These are phyloP conservation scores for Tetrapisispora arboricola DNA, from an alignment of 805 yeast species.

Conservation along the genomic window DNA sequence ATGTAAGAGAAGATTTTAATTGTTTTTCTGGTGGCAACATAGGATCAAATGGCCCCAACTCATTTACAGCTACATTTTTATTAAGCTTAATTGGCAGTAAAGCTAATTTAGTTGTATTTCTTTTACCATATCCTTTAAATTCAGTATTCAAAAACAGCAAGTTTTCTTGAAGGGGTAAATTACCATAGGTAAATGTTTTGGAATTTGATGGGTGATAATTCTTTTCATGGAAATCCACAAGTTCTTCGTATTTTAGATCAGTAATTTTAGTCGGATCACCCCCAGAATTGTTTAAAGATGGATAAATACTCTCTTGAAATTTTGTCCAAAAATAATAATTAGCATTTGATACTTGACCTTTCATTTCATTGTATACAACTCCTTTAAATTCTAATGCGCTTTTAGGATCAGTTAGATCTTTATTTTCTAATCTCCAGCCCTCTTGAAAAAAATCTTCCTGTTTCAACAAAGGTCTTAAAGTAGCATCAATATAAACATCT, in stretches of 20 bases:
- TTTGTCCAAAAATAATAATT: conserved; percentile 77
- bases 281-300: conserved; percentile 80
- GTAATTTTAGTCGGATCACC: conserved; percentile 87
- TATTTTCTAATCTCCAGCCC: conserved; percentile 93
- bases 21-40: conserved; percentile 58
- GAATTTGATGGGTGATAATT: conserved; percentile 90
- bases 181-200: conserved; percentile 79
- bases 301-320: conserved; percentile 75
- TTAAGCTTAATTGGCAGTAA: conserved; percentile 39
- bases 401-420: conserved; percentile 41
- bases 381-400: conserved; percentile 77
- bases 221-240: conserved; percentile 61
- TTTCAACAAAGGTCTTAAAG: conserved; percentile 68
- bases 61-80: conserved; percentile 26
- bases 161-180: conserved; percentile 52
- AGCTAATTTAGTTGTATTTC: conserved; percentile 22
- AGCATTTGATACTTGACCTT: conserved; percentile 88
- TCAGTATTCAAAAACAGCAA: conserved; percentile 44
- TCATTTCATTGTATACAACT: conserved; percentile 97
- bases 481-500: conserved; percentile 82
- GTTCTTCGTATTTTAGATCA: conserved; percentile 58
- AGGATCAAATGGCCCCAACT: conserved; percentile 76
- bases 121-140: conserved; percentile 44
- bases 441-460: conserved; percentile 84
- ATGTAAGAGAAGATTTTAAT: conserved; percentile 71